Evolutionary conservation across 306 rosid genomes (phyloP), one percentile per base, ranked within the genome.

Genomic region (Aeschynomene evenia): DNA sequence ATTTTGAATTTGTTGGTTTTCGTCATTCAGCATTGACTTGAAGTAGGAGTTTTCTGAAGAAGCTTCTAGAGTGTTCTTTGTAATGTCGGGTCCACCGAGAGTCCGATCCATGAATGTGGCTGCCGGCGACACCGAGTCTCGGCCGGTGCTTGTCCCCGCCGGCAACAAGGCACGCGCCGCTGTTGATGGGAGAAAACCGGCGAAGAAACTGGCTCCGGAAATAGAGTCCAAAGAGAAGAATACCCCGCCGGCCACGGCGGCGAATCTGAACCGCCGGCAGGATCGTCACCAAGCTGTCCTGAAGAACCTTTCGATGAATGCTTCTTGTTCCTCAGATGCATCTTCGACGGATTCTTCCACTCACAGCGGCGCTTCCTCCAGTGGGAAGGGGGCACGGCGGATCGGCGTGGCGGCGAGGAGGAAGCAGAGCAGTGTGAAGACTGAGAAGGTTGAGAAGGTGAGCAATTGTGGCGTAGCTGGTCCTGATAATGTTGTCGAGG

Each of bases 31-130:
- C 81, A 79, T 83, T 79, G 70, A 71, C 77, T 42, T 65, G 6
- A 3, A 6, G 11, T 45, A 14, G 62, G 33, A 15, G 62, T 36
- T 58, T 55, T 53, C n/a, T 14, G 52, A 49, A 58, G 52, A 58
- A 34, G 70, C 40, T 57, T 78, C 68, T 49, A 12, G 62, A 74
- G 20, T 4, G n/a, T 3, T 34, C 40, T 73, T 83, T 58, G 72
- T 39, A 80, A 89, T 89, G 96, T 89, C 90, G 81, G 90, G 92
- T 51, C 96, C 92, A 68, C 96, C 96, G 24, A 85, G 94, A 84
- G 82, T 90, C 74, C 89, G 89, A 74, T 82, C 94, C 61, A 78
- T 80, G 89, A 87, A 87, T 60, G 72, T 82, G 28, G 71, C 89
- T 18, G 31, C 76, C 61, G 65, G 48, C 33, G 89, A 85, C 21